Percentiles rank a stretch among this genome's conserved stretches.
Conservation (phyloP, 495 filamentous ascomycete genomes). For the Filosporella fistucella region DNA sequence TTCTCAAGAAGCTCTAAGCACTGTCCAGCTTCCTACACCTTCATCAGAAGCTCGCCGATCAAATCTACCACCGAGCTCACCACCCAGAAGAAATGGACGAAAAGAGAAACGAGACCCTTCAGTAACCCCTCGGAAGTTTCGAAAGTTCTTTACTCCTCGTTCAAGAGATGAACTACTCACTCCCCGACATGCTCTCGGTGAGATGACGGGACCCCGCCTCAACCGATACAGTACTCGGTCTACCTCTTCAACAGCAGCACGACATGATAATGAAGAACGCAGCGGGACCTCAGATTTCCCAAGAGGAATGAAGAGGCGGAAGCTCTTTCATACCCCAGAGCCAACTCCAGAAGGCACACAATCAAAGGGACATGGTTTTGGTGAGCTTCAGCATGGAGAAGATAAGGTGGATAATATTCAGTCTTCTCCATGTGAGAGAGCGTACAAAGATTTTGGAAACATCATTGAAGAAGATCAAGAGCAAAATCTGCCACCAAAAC, state of each 20-base stretch:
- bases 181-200: conserved; percentile 58
- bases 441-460: conserved; percentile 17
- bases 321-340: conserved; percentile 19
- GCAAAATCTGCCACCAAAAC: conserved; percentile 12
- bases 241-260: conserved; percentile 35
- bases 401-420: conserved; percentile 42
- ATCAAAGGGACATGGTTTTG: conserved; percentile 27
- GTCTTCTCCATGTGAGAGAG: conserved; percentile 49
- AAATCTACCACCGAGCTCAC: not conserved
- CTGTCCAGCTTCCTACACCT: not conserved
- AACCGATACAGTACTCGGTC: conserved; percentile 51
- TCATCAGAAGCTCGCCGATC: not conserved
- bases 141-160: conserved; percentile 76
- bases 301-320: conserved; percentile 23
- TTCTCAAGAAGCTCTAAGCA: too few relatives aligned
- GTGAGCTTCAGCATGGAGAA: conserved; percentile 38
- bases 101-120: conserved; percentile 46
- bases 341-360: conserved; percentile 33
- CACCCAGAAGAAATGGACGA: conserved; percentile 6
- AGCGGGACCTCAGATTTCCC: conserved; percentile 14
- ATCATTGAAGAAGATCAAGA: conserved; percentile 9
- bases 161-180: conserved; percentile 13
- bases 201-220: conserved; percentile 60
- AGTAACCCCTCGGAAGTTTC: conserved; percentile 71
- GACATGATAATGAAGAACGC: conserved; percentile 6